Base-by-base conservation (phyloP, 2,329 filamentous ascomycete genomes). In the Xylariaceae sp. region DNA sequence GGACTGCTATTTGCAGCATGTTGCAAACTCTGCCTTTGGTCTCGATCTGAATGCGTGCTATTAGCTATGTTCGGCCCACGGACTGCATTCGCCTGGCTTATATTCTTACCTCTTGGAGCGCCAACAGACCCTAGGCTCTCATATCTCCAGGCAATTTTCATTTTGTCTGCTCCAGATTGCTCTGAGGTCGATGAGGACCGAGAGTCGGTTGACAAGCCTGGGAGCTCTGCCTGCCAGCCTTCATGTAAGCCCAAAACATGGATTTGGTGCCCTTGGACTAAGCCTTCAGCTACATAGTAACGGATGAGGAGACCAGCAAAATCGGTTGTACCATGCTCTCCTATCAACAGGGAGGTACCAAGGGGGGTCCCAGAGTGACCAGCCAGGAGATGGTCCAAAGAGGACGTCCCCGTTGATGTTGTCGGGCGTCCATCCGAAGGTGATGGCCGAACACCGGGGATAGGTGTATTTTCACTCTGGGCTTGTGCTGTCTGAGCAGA, bases 111-210 rank as follows among this genome's bases (percentile, higher is more conserved):
- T 85, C 83, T 80, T 47, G 77, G 72, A 53, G 77, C 78, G 40
- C 84, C 84, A 61, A 85, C 86, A 59, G 88, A 87, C 14, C 88
- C 88, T 48, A 97, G 71, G 33, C 84, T 82, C 71, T 97, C 92
- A 73, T 99, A 99, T 69, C 94, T 82, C 94, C 94, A 99, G 3
- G 94, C 94, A 75, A 99, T 99, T 75, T 96, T 97, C 94, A 99
- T 97, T 71, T 87, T 92, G 57, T 93, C 88, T 13, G 79, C 77
- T 2, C 71, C 64, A 2, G 67, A 60, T 14, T 66, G 49, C 38
- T 76, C 73, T 31, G 77, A 61, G 50, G 69, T 73, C 61, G 60
- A 54, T 40, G 64, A 66, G 75, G 46, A 76, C 71, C 57, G 67
- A 44, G 63, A 60, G 14, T 71, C 68, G 10, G 63, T 73, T 1